phyloP scores from a whole-genome alignment of 345 rosid genomes.

The Laguncularia racemosa region DNA sequence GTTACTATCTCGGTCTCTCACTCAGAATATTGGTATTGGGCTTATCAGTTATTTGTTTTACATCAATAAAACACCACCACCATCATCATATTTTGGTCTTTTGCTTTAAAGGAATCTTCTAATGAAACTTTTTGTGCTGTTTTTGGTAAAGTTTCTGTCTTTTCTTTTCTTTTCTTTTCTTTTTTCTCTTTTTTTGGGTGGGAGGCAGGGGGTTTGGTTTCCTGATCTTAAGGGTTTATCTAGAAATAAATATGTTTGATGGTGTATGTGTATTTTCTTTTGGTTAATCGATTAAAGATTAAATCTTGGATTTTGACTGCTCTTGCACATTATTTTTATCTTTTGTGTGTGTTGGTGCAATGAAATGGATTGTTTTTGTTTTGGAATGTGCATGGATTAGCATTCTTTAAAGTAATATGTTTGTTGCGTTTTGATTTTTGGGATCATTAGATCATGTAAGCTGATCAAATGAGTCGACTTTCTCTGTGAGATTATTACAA shows the following conservation, averaged over 20 bases:
- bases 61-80: too few relatives aligned
- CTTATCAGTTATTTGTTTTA: slow-evolving; percentile 10
- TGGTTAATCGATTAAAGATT: background rate
- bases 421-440: background rate
- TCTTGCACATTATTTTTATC: background rate
- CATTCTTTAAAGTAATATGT: background rate
- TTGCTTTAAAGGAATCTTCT: background rate
- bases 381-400: background rate
- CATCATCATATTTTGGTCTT: background rate
- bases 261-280: background rate
- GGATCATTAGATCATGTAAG: background rate
- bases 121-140: background rate
- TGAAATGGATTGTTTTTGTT: too few relatives aligned
- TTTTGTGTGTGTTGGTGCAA: background rate
- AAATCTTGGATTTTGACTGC: background rate
- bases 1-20: slow-evolving; percentile 46
- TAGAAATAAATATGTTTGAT: background rate
- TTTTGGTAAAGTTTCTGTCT: too few relatives aligned
- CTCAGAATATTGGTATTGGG: slow-evolving; percentile 1
- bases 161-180: too few relatives aligned
- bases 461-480: too few relatives aligned
- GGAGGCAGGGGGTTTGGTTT: too few relatives aligned
- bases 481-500: too few relatives aligned
- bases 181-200: too few relatives aligned
- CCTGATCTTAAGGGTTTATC: background rate